Percentiles rank a stretch among this genome's conserved stretches.
Conservation (phyloP, 176 grass and related monocot genomes). For the Sorghum bicolor region DNA sequence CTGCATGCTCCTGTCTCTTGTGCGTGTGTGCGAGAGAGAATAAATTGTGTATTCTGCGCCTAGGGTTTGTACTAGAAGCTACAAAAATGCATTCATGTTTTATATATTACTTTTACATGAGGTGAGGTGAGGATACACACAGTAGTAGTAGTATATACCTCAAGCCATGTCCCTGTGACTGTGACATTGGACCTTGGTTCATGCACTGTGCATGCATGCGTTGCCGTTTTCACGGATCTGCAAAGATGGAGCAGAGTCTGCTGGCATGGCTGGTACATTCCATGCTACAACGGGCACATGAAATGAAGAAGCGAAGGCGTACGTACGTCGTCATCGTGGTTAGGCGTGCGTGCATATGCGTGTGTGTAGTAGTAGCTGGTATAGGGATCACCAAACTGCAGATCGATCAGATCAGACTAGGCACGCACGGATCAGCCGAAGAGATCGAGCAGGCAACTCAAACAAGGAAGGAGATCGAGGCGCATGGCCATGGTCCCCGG, state of each 20-base stretch:
- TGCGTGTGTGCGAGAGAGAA: too few species aligned
- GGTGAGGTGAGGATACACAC: too few species aligned
- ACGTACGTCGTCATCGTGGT: background rate
- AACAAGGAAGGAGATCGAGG: too few species aligned
- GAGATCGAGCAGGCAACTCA: too few species aligned
- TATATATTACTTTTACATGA: background rate
- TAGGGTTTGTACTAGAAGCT: too few species aligned
- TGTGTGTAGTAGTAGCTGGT: background rate
- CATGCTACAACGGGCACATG: constrained; percentile 28
- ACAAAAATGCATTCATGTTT: background rate
- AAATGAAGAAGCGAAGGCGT: constrained; percentile 10
- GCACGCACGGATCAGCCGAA: background rate
- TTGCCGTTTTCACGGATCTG: constrained; percentile 6
- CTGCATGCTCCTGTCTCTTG: too few species aligned
- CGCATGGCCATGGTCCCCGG: constrained; percentile 18
- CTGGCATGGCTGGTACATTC: constrained; percentile 4
- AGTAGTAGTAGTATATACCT: background rate
- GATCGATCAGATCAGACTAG: background rate
- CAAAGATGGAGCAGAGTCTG: background rate
- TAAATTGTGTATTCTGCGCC: too few species aligned
- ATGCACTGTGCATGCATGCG: background rate
- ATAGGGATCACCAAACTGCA: constrained; percentile 31
- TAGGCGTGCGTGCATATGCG: constrained; percentile 22
- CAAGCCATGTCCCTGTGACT: too few species aligned
- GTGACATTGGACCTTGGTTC: background rate